Evolutionary conservation across 2,329 filamentous ascomycete genomes (phyloP).

Genomic region (Parafenestella ontariensis): DNA sequence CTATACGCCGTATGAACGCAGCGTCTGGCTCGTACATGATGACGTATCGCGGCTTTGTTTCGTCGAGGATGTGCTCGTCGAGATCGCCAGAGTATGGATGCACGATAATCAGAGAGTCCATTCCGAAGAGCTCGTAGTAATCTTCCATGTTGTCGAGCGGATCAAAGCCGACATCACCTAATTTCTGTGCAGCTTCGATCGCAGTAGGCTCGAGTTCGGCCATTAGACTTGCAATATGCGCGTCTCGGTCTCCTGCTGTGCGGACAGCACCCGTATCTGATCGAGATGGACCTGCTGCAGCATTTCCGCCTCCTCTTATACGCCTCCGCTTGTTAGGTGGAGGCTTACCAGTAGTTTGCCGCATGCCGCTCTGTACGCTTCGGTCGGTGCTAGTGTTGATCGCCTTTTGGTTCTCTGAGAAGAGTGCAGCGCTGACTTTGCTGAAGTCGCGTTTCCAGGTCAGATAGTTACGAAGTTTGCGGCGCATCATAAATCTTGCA

Average conservation of each 20-base stretch:
- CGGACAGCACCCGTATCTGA: slow-evolving; percentile 75
- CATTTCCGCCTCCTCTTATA: slow-evolving; percentile 76
- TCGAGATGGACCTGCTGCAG: slow-evolving; percentile 65
- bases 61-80: slow-evolving; percentile 95
- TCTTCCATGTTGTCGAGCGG: slow-evolving; percentile 90
- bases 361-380: slow-evolving; percentile 54
- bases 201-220: slow-evolving; percentile 83
- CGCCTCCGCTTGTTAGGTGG: slow-evolving; percentile 87
- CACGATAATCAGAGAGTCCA: slow-evolving; percentile 85
- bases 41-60: slow-evolving; percentile 90
- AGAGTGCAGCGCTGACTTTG: slow-evolving; percentile 79
- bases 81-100: slow-evolving; percentile 96
- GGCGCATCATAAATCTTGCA: slow-evolving; percentile 86
- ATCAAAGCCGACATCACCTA: slow-evolving; percentile 73
- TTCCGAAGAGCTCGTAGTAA: slow-evolving; percentile 89
- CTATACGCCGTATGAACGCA: slow-evolving; percentile 90
- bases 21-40: slow-evolving; percentile 99
- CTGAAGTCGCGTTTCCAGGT: slow-evolving; percentile 91
- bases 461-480: slow-evolving; percentile 84
- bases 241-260: slow-evolving; percentile 81
- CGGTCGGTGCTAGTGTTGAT: slow-evolving; percentile 71
- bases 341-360: slow-evolving; percentile 63
- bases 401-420: slow-evolving; percentile 79
- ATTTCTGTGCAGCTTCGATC: slow-evolving; percentile 75
- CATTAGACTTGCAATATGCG: slow-evolving; percentile 82